Conservation (phyloP, 75 land plant species). For the Picea sitchensis region DNA sequence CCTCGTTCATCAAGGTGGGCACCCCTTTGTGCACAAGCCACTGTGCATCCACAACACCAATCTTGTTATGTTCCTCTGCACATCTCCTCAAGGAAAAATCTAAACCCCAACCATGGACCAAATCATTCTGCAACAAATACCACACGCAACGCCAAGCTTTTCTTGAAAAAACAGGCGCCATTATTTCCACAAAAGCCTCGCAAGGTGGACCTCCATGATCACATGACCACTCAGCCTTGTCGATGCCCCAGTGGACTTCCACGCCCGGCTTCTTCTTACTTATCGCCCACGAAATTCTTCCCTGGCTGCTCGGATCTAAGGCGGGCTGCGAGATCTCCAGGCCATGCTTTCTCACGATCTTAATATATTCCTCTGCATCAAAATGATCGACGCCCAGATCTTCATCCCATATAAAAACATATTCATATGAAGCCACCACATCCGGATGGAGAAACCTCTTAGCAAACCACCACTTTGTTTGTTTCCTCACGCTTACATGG, state of each 20-base stretch:
- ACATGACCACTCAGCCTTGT: constrained; percentile 21
- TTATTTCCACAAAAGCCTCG: constrained; percentile 78
- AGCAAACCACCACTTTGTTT: constrained; percentile 57
- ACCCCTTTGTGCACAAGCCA: constrained; percentile 27
- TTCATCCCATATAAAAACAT: constrained; percentile 96
- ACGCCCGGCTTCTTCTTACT: neutral
- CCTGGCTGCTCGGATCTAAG: constrained; percentile 14
- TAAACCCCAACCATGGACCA: constrained; percentile 95
- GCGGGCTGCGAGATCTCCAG: constrained; percentile 40
- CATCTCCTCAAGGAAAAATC: constrained; percentile 77
- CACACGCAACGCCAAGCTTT: constrained; percentile 94
- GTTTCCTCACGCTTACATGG: constrained; percentile 32
- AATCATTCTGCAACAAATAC: constrained; percentile 88
- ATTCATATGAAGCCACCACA: constrained; percentile 79
- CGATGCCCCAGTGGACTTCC: neutral
- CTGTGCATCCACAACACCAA: constrained; percentile 28
- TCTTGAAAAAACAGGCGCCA: constrained; percentile 93
- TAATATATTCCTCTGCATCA: constrained; percentile 63
- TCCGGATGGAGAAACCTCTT: constrained; percentile 90
- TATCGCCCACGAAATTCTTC: constrained; percentile 15
- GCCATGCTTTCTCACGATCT: constrained; percentile 27
- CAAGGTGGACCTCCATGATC: constrained; percentile 29
- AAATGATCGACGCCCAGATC: constrained; percentile 88
- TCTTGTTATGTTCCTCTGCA: constrained; percentile 48
- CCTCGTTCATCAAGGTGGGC: constrained; percentile 11